Percentiles rank a stretch among this genome's conserved stretches.
phyloP scores from a whole-genome alignment of 202 grass and related monocot genomes.

The Miscanthus sacchariflorus region DNA sequence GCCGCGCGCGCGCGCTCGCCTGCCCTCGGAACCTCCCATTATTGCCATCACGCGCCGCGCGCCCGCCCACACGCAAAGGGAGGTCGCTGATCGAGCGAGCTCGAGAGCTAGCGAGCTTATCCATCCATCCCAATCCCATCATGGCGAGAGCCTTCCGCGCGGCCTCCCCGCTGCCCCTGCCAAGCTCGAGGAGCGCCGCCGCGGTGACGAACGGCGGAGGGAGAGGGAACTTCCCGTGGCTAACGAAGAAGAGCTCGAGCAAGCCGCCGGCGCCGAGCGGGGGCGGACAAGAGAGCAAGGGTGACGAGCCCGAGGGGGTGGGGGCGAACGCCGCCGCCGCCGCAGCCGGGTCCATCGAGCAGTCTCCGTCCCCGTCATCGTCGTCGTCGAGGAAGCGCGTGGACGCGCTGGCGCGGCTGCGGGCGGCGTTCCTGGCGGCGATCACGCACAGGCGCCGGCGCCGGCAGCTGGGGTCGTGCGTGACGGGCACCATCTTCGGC shows the following conservation, averaged over 20 bases:
- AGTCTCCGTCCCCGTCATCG: conserved; percentile 3
- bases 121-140: not conserved
- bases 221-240: conserved; percentile 47
- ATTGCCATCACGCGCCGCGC: conserved; percentile 51
- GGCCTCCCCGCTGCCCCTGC: conserved; percentile 53
- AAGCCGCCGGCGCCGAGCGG: conserved; percentile 10
- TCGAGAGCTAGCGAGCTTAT: not conserved
- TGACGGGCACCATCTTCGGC: conserved; percentile 84
- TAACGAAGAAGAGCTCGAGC: conserved; percentile 47
- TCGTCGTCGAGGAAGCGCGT: conserved; percentile 50
- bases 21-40: conserved; percentile 17
- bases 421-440: conserved; percentile 63
- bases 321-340: not conserved
- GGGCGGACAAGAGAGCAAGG: not conserved
- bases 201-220: not conserved
- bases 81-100: not conserved
- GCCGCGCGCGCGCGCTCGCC: conserved; percentile 21
- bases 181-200: conserved; percentile 36
- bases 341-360: not conserved
- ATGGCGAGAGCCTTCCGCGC: conserved; percentile 64
- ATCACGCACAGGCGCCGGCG: conserved; percentile 61
- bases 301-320: conserved; percentile 7
- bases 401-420: conserved; percentile 56
- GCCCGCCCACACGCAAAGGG: conserved; percentile 18
- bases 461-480: conserved; percentile 58